These are phyloP conservation scores for Euphorbia lathyris DNA, from an alignment of 345 rosid species.

Conservation along the genomic window DNA sequence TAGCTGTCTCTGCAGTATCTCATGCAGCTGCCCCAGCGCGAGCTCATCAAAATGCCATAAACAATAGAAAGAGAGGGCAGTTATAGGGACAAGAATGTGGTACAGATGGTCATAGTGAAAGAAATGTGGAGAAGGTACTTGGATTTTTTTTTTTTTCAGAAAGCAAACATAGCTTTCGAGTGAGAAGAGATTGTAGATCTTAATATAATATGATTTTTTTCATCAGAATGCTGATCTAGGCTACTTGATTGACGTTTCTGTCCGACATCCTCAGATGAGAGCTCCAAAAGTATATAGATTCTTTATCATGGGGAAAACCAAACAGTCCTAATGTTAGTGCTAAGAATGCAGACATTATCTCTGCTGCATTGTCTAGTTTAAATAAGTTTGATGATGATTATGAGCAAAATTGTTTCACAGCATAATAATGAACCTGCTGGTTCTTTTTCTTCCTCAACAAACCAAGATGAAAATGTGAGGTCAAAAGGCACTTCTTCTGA, in stretches of 20 bases:
- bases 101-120: constrained; percentile 32
- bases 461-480: constrained; percentile 26
- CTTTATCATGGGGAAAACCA: constrained; percentile 73
- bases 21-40: constrained; percentile 69
- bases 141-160: neutral
- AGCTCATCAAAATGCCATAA: constrained; percentile 82
- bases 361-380: constrained; percentile 53
- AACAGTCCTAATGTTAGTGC: constrained; percentile 39
- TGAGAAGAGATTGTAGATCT: neutral
- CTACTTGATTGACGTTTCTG: constrained; percentile 62
- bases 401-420: constrained; percentile 47
- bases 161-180: constrained; percentile 16
- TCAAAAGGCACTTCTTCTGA: constrained; percentile 18
- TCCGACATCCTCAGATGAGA: constrained; percentile 52
- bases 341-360: constrained; percentile 46
- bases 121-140: constrained; percentile 50
- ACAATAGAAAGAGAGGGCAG: constrained; percentile 47
- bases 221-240: constrained; percentile 40
- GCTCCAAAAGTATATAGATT: constrained; percentile 63
- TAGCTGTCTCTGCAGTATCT: no score
- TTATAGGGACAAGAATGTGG: constrained; percentile 26
- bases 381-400: constrained; percentile 69
- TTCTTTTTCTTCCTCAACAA: constrained; percentile 26
- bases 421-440: constrained; percentile 30
- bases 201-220: constrained; percentile 16